These are phyloP conservation scores for Mycena metata DNA, from an alignment of 768 basidiomycete species.

Conservation along the genomic window DNA sequence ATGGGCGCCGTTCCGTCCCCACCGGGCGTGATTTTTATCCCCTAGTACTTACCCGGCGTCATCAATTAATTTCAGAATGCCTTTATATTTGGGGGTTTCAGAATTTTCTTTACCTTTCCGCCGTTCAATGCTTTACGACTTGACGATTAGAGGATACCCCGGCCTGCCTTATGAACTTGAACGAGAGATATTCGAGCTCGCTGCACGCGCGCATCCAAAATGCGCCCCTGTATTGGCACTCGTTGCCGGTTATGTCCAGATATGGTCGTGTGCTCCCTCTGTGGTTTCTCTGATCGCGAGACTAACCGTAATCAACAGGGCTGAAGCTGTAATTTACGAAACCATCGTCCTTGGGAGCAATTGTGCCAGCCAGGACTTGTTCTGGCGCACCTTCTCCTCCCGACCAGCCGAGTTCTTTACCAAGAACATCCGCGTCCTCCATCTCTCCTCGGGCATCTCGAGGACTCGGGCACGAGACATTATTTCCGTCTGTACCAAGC, in stretches of 20 bases:
- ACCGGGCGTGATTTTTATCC: too few relatives aligned
- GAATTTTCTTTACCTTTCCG: background rate
- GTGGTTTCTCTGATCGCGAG: too few relatives aligned
- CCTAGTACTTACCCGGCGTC: too few relatives aligned
- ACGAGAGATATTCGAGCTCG: conserved; percentile 50
- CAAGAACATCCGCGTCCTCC: conserved; percentile 45
- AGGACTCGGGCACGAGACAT: conserved; percentile 40
- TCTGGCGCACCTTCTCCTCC: conserved; percentile 47
- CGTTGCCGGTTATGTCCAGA: conserved; percentile 41
- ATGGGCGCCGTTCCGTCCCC: too few relatives aligned
- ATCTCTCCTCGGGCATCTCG: conserved; percentile 43
- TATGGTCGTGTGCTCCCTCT: conserved; percentile 30
- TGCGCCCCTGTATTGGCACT: conserved; percentile 44
- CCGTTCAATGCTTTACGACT: conserved; percentile 10
- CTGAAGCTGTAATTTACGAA: conserved; percentile 50
- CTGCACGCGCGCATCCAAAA: conserved; percentile 43
- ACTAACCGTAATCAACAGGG: conserved; percentile 39
- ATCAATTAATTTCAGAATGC: conserved; percentile 17
- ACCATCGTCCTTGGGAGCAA: conserved; percentile 46
- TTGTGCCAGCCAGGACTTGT: conserved; percentile 37
- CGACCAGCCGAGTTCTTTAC: conserved; percentile 47
- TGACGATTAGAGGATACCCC: background rate
- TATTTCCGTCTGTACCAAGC: conserved; percentile 44
- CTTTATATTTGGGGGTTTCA: conserved; percentile 25
- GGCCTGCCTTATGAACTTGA: conserved; percentile 51